Evolutionary conservation across 106 monocot genomes (phyloP).

Genomic region (Agapanthus africanus): DNA sequence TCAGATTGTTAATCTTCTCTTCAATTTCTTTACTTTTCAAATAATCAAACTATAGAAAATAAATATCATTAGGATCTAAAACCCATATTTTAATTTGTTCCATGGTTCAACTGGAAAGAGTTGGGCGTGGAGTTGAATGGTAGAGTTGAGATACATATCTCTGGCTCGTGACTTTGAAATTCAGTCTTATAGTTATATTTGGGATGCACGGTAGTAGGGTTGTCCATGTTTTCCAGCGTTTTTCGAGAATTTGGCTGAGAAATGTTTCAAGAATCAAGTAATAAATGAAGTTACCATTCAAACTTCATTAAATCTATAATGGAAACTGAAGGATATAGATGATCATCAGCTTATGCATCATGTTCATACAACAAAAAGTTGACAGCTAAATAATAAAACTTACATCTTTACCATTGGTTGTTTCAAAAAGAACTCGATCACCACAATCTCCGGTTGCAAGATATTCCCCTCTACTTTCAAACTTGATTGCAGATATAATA

Average conservation of each 20-base stretch:
- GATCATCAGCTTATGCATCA: not conserved
- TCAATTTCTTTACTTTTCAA: slow-evolving; percentile 58
- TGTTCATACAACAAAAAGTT: not conserved
- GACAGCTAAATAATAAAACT: not conserved
- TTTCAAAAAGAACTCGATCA: slow-evolving; percentile 60
- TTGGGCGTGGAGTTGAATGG: not conserved
- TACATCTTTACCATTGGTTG: slow-evolving; percentile 23
- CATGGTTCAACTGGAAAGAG: not conserved
- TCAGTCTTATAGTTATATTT: slow-evolving; percentile 49
- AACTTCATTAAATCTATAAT: not conserved
- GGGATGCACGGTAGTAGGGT: slow-evolving; percentile 22
- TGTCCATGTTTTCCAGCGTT: slow-evolving; percentile 32
- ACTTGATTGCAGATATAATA: slow-evolving; percentile 57
- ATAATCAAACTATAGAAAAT: slow-evolving; percentile 50
- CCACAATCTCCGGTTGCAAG: slow-evolving; percentile 53
- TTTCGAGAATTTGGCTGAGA: slow-evolving; percentile 21
- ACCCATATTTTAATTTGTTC: not conserved
- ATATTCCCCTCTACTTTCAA: slow-evolving; percentile 47
- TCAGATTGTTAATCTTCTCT: slow-evolving; percentile 60
- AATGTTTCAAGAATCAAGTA: not conserved
- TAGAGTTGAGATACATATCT: slow-evolving; percentile 23
- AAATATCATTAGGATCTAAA: not conserved
- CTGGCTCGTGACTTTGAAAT: slow-evolving; percentile 64
- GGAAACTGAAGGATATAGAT: not conserved
- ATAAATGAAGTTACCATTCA: not conserved